A percentile compares a stretch with the other conserved stretches of the same genome.
These are phyloP conservation scores for cucumber (Cucumis sativus) DNA, from an alignment of 306 rosid genomes.

Conservation along the genomic window Cucumber_9930_V3 NC_026660.2:15572001-15572500, in stretches of 20 bases:
- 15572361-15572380: not conserved
- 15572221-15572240: not conserved
- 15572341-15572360: not conserved
- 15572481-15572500: constrained; percentile 67
- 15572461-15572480: constrained; percentile 95
- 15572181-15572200: too few relatives aligned
- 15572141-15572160: too few relatives aligned
- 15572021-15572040: not conserved
- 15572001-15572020: not conserved
- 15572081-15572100: not conserved
- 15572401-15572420: not conserved
- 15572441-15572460: not conserved
- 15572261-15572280: not conserved
- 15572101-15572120: not conserved
- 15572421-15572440: not conserved
- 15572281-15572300: not conserved
- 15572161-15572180: too few relatives aligned
- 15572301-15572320: not conserved
- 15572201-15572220: not conserved
- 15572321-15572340: not conserved
- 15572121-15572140: too few relatives aligned
- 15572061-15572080: not conserved
- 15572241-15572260: not conserved
- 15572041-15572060: not conserved
- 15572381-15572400: not conserved